Percentiles rank a stretch among this genome's conserved stretches.
Conservation (phyloP, 1,284 basidiomycete genomes). For the Meripilus lineatus region DNA sequence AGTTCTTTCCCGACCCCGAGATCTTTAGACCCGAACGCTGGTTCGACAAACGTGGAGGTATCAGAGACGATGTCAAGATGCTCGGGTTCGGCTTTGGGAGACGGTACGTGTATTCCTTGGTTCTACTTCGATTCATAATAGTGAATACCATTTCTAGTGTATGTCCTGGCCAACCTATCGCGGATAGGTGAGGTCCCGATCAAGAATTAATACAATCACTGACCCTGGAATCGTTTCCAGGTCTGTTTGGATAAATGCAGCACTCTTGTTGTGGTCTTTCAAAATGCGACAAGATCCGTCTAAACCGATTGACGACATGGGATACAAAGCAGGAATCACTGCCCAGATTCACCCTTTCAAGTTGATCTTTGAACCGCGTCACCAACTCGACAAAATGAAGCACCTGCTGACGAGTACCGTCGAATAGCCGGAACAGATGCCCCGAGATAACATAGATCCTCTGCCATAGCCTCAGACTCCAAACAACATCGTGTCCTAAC, state of each 20-base stretch:
- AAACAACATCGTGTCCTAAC: too few species aligned
- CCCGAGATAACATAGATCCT: too few species aligned
- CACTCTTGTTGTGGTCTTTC: slow-evolving; percentile 58
- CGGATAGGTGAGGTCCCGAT: slow-evolving; percentile 38
- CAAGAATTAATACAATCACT: too few species aligned
- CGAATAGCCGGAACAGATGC: too few species aligned
- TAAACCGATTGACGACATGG: slow-evolving; percentile 49
- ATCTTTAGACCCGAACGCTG: slow-evolving; percentile 54
- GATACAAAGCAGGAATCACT: slow-evolving; percentile 53
- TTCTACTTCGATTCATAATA: not conserved
- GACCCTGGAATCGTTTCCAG: too few species aligned
- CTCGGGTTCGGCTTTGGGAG: slow-evolving; percentile 60
- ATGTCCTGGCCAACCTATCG: slow-evolving; percentile 58
- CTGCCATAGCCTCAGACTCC: too few species aligned
- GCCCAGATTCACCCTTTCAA: slow-evolving; percentile 52
- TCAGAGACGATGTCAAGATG: slow-evolving; percentile 44
- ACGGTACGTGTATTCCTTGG: too few species aligned
- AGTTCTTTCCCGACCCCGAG: slow-evolving; percentile 53
- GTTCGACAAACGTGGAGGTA: slow-evolving; percentile 42
- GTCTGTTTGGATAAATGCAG: slow-evolving; percentile 53
- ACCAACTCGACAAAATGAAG: too few species aligned
- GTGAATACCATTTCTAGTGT: slow-evolving; percentile 29
- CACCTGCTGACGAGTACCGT: too few species aligned
- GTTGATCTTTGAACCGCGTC: slow-evolving; percentile 35
- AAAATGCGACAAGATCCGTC: slow-evolving; percentile 40